Percentiles rank a stretch among this genome's conserved stretches.
Conservation (phyloP, 2,329 filamentous ascomycete genomes). For the Cladophialophora carrionii region DNA sequence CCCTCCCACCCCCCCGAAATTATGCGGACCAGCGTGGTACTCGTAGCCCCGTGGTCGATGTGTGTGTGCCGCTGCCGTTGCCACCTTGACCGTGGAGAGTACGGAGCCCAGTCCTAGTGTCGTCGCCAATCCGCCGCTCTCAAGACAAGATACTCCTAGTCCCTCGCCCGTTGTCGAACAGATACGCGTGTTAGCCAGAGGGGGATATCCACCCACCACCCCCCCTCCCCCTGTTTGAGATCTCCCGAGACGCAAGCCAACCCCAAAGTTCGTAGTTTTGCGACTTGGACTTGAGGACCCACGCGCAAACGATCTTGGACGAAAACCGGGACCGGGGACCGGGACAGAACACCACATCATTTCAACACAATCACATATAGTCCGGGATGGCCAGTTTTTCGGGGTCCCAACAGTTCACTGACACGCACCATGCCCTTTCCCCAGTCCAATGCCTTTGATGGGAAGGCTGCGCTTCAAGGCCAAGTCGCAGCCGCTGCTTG, state of each 20-base stretch:
- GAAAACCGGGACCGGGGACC: not conserved
- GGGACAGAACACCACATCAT: too few species aligned
- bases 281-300: too few species aligned
- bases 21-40: not conserved
- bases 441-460: conserved; percentile 9
- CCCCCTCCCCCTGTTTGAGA: not conserved
- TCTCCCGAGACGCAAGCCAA: not conserved
- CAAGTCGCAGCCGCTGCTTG: conserved; percentile 17
- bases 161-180: not conserved
- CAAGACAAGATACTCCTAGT: too few species aligned
- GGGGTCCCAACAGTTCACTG: not conserved
- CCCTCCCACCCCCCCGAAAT: too few species aligned
- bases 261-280: not conserved
- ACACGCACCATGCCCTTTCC: conserved; percentile 11
- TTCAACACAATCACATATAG: conserved; percentile 17
- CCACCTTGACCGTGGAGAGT: too few species aligned
- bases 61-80: too few species aligned
- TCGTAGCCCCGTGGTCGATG: not conserved
- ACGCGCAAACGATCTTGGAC: not conserved
- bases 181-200: not conserved
- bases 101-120: not conserved
- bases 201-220: not conserved
- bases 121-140: too few species aligned
- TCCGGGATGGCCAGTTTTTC: not conserved
- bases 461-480: not conserved